phyloP scores from a whole-genome alignment of 352 stramenopile species.

The Phytophthora fragariae region DNA sequence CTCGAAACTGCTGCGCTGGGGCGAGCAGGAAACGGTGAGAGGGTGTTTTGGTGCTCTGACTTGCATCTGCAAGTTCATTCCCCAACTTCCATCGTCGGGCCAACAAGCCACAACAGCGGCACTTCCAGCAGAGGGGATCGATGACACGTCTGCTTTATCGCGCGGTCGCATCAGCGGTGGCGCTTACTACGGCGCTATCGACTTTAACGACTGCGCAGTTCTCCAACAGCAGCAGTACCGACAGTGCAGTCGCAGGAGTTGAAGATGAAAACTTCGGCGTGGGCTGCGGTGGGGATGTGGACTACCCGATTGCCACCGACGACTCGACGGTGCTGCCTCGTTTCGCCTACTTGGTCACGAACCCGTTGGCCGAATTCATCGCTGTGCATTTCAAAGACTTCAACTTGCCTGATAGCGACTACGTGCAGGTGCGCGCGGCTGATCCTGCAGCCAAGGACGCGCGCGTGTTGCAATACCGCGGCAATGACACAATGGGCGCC shows the following conservation, averaged over 20 bases:
- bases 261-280: constrained; percentile 41
- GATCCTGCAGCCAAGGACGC: constrained; percentile 39
- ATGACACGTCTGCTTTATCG: constrained; percentile 32
- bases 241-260: constrained; percentile 16
- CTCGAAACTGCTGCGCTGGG: constrained; percentile 8
- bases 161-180: constrained; percentile 17
- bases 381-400: constrained; percentile 72
- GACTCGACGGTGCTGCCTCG: constrained; percentile 29
- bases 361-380: constrained; percentile 63
- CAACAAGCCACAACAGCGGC: constrained; percentile 12
- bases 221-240: constrained; percentile 28
- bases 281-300: constrained; percentile 35
- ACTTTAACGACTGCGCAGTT: constrained; percentile 12
- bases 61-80: constrained; percentile 21
- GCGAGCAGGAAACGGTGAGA: constrained; percentile 6
- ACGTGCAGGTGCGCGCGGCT: constrained; percentile 52
- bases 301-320: constrained; percentile 39
- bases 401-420: constrained; percentile 66
- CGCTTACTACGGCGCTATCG: constrained; percentile 15
- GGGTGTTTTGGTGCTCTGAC: not conserved
- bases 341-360: constrained; percentile 53
- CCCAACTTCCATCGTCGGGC: constrained; percentile 26
- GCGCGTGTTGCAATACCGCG: constrained; percentile 43
- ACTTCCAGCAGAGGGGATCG: not conserved
- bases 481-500: constrained; percentile 31